Evolutionary conservation across 2,329 filamentous ascomycete genomes (phyloP).

Genomic region (Xylariaceae sp.): DNA sequence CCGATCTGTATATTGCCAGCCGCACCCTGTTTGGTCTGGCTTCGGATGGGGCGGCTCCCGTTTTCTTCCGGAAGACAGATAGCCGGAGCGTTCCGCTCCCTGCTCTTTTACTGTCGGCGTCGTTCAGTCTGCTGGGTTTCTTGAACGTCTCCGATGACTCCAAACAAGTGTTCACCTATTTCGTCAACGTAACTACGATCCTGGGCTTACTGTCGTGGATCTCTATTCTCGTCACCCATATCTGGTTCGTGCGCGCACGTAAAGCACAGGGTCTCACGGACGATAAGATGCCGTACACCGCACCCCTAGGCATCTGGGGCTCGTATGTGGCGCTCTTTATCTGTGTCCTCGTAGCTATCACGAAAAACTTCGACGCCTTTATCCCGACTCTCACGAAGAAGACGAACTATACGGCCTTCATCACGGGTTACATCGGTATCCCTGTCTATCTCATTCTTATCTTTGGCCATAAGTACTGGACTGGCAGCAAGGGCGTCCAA

Average conservation of each 20-base stretch:
- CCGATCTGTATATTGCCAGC: slow-evolving; percentile 70
- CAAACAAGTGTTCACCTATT: slow-evolving; percentile 56
- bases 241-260: slow-evolving; percentile 60
- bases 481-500: slow-evolving; percentile 49
- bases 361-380: slow-evolving; percentile 79
- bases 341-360: slow-evolving; percentile 68
- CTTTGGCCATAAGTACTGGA: slow-evolving; percentile 59
- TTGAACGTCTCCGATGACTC: slow-evolving; percentile 58
- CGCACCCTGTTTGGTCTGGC: slow-evolving; percentile 70
- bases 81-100: slow-evolving; percentile 65
- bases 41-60: slow-evolving; percentile 64
- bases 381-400: slow-evolving; percentile 39
- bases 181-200: slow-evolving; percentile 63
- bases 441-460: slow-evolving; percentile 67
- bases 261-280: slow-evolving; percentile 54
- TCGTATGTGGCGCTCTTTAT: slow-evolving; percentile 63
- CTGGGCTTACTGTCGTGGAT: slow-evolving; percentile 64
- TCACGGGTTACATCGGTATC: slow-evolving; percentile 73
- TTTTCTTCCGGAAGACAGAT: slow-evolving; percentile 67
- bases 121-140: slow-evolving; percentile 63
- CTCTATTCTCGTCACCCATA: slow-evolving; percentile 62
- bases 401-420: slow-evolving; percentile 62
- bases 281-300: slow-evolving; percentile 55
- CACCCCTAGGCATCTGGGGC: slow-evolving; percentile 66
- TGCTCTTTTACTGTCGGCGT: slow-evolving; percentile 55